Evolutionary conservation across 805 yeast genomes (phyloP).

Genomic region (Pichia heedii): DNA sequence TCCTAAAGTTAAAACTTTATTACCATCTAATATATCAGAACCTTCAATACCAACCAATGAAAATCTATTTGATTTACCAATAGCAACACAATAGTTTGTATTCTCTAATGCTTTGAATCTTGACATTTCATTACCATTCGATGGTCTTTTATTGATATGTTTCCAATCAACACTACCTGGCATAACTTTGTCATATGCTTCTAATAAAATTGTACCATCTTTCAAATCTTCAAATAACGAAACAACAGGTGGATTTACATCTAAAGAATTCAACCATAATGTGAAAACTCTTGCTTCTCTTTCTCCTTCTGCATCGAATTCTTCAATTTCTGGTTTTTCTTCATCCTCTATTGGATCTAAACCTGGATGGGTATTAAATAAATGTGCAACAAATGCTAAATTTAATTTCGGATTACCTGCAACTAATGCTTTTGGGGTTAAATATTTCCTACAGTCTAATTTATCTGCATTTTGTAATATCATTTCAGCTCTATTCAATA

Average conservation of each 20-base stretch:
- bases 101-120: constrained; percentile 95
- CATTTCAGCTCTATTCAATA: constrained; percentile 78
- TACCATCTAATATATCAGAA: constrained; percentile 92
- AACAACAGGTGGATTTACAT: constrained; percentile 91
- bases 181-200: constrained; percentile 91
- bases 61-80: constrained; percentile 87
- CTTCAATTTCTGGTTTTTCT: constrained; percentile 92
- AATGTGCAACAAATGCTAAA: constrained; percentile 93
- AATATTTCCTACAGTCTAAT: constrained; percentile 85
- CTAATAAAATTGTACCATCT: constrained; percentile 81
- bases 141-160: constrained; percentile 79
- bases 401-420: constrained; percentile 96
- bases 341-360: constrained; percentile 88
- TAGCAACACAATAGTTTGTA: constrained; percentile 95
- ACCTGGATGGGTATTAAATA: constrained; percentile 95
- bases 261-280: constrained; percentile 92
- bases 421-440: constrained; percentile 87
- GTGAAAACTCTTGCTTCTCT: constrained; percentile 99
- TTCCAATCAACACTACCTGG: constrained; percentile 82
- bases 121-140: constrained; percentile 62
- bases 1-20: constrained; percentile 78
- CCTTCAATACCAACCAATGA: constrained; percentile 98
- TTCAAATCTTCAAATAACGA: constrained; percentile 88
- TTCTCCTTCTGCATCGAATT: constrained; percentile 98
- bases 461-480: constrained; percentile 81